Conservation (phyloP, 768 basidiomycete genomes). For the Amanita muscaria region DNA sequence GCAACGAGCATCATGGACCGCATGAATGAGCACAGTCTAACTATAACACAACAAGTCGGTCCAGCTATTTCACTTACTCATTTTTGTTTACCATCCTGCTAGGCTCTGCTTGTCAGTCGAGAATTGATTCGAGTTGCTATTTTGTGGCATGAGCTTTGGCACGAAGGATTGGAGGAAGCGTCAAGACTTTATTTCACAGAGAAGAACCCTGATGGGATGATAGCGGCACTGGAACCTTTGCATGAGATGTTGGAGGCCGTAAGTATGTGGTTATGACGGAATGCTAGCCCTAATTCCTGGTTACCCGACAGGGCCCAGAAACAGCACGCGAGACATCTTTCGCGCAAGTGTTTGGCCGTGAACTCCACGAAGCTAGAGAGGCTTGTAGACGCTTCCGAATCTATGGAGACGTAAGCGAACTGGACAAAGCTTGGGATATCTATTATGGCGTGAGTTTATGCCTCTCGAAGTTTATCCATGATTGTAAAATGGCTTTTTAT, state of each 20-base stretch:
- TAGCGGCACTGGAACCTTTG: slow-evolving; percentile 81
- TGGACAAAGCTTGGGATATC: slow-evolving; percentile 98
- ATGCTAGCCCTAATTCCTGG: neutral
- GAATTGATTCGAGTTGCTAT: slow-evolving; percentile 97
- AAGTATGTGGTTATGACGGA: slow-evolving; percentile 20
- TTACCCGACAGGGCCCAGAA: slow-evolving; percentile 64
- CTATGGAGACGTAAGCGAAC: slow-evolving; percentile 79
- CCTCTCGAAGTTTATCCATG: too few species aligned
- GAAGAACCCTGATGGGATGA: slow-evolving; percentile 96
- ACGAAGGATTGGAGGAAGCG: slow-evolving; percentile 96
- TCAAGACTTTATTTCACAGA: slow-evolving; percentile 95
- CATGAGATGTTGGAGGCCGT: slow-evolving; percentile 89
- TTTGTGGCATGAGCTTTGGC: slow-evolving; percentile 98
- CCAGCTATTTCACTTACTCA: neutral
- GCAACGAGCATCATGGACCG: slow-evolving; percentile 83
- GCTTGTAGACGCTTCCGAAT: slow-evolving; percentile 80
- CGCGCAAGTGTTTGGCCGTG: slow-evolving; percentile 86
- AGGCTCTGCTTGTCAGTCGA: slow-evolving; percentile 84
- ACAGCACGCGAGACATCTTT: slow-evolving; percentile 95
- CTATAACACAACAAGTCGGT: slow-evolving; percentile 77
- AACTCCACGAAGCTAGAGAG: slow-evolving; percentile 86
- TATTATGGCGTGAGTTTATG: slow-evolving; percentile 71
- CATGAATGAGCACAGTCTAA: slow-evolving; percentile 86
- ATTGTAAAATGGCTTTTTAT: too few species aligned
- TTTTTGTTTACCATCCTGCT: neutral